Evolutionary conservation across 2,329 filamentous ascomycete genomes (phyloP).

Genomic region (Ceratocystis diversiconidia): DNA sequence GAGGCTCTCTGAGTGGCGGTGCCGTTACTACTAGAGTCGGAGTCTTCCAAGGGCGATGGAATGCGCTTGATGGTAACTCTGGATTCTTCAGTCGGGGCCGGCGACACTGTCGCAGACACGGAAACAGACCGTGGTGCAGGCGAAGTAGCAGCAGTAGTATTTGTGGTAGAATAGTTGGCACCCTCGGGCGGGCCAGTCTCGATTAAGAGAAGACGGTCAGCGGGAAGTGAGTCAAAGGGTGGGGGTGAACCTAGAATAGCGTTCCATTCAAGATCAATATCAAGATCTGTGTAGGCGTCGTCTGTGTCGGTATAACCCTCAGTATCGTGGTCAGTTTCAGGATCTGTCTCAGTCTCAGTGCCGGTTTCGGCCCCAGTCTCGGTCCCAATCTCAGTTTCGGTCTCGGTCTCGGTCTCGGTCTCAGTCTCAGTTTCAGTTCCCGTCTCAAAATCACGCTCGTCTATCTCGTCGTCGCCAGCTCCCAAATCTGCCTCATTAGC

Average conservation of each 20-base stretch:
- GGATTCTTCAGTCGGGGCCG: conserved; percentile 12
- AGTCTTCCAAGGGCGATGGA: conserved; percentile 10
- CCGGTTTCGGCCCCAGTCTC: neutral
- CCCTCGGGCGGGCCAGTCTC: conserved; percentile 1
- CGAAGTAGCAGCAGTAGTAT: conserved; percentile 5
- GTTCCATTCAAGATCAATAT: conserved; percentile 13
- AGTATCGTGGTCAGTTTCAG: neutral
- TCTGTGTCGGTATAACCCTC: conserved; percentile 2
- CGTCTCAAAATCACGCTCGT: neutral
- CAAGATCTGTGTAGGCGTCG: conserved; percentile 7
- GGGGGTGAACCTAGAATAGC: conserved; percentile 2
- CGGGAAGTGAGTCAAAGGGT: neutral
- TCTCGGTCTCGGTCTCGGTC: neutral
- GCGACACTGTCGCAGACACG: conserved; percentile 2
- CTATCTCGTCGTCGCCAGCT: neutral
- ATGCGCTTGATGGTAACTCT: conserved; percentile 14
- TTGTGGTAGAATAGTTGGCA: conserved; percentile 8
- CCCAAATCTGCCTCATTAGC: conserved; percentile 1
- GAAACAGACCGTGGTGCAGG: neutral
- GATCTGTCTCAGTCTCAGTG: neutral
- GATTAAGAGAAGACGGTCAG: neutral
- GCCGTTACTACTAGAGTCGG: conserved; percentile 5
- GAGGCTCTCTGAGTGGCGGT: neutral
- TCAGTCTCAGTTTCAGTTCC: neutral
- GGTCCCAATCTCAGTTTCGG: neutral